Percentiles rank a stretch among this genome's conserved stretches.
Conservation (phyloP, 768 basidiomycete species). For the Sutorius australiensis region DNA sequence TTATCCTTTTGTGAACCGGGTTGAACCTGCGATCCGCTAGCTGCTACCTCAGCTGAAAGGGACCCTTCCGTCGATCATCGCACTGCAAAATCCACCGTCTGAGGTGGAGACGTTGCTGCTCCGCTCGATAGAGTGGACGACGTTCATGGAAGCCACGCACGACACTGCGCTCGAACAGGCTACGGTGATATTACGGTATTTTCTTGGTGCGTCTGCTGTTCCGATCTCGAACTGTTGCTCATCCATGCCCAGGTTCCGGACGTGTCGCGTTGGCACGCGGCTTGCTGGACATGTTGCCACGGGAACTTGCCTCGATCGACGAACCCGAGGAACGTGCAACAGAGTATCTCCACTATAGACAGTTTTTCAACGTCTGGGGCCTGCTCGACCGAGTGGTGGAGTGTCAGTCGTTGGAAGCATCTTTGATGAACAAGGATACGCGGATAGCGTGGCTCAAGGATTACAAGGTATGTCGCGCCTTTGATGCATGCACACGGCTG, state of each 20-base stretch:
- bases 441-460: slow-evolving; percentile 59
- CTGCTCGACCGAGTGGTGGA: slow-evolving; percentile 58
- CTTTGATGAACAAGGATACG: slow-evolving; percentile 56
- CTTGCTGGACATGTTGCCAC: slow-evolving; percentile 57
- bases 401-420: slow-evolving; percentile 53
- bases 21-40: slow-evolving; percentile 30
- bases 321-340: slow-evolving; percentile 69
- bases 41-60: slow-evolving; percentile 52
- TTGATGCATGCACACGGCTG: not conserved
- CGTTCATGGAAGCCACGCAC: slow-evolving; percentile 69
- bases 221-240: not conserved
- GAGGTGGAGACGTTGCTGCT: slow-evolving; percentile 64
- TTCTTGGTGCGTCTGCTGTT: slow-evolving; percentile 62
- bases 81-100: slow-evolving; percentile 51
- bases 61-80: slow-evolving; percentile 57
- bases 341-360: slow-evolving; percentile 75
- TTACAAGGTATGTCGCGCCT: slow-evolving; percentile 45
- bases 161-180: slow-evolving; percentile 79
- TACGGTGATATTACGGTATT: slow-evolving; percentile 84
- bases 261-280: slow-evolving; percentile 64
- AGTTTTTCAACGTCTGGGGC: slow-evolving; percentile 77
- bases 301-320: slow-evolving; percentile 56
- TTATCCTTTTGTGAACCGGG: slow-evolving; percentile 6
- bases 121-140: slow-evolving; percentile 93
- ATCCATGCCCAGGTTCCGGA: slow-evolving; percentile 53